A percentile compares a stretch with the other conserved stretches of the same genome.
These are phyloP conservation scores for Aspergillus cristatus DNA, from an alignment of 495 filamentous ascomycete genomes.

Conservation along the genomic window DNA sequence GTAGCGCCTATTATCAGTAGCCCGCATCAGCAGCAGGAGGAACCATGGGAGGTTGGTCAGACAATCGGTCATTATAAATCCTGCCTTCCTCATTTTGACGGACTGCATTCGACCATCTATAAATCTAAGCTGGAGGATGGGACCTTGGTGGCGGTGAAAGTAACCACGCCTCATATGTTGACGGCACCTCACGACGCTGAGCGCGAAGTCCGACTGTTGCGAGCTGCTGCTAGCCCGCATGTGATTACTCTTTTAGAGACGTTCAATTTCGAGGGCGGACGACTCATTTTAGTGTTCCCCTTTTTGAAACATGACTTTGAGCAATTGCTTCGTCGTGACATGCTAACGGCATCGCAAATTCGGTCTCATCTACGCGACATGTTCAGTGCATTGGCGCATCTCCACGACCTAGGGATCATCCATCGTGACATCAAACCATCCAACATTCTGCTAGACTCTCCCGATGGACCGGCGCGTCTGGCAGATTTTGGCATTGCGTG, in stretches of 20 bases:
- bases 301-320: conserved; percentile 68
- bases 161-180: conserved; percentile 65
- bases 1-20: conserved; percentile 10
- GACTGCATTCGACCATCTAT: conserved; percentile 80
- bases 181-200: conserved; percentile 70
- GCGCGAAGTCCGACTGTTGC: conserved; percentile 68
- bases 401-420: conserved; percentile 69
- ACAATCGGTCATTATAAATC: conserved; percentile 61
- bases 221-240: conserved; percentile 33
- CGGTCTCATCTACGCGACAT: conserved; percentile 50
- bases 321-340: conserved; percentile 43
- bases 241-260: conserved; percentile 63
- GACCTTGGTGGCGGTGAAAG: conserved; percentile 66
- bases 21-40: conserved; percentile 9
- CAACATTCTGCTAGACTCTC: conserved; percentile 66
- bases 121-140: conserved; percentile 34
- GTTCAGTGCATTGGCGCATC: conserved; percentile 60
- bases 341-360: conserved; percentile 35
- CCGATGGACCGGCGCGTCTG: conserved; percentile 62
- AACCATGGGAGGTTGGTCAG: conserved; percentile 27
- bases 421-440: conserved; percentile 93
- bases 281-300: conserved; percentile 73
- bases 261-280: conserved; percentile 60
- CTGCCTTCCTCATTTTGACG: conserved; percentile 62
- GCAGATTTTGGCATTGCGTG: conserved; percentile 91